phyloP scores from a whole-genome alignment of 176 grass and related monocot species.

The Aechmea fasciata region DNA sequence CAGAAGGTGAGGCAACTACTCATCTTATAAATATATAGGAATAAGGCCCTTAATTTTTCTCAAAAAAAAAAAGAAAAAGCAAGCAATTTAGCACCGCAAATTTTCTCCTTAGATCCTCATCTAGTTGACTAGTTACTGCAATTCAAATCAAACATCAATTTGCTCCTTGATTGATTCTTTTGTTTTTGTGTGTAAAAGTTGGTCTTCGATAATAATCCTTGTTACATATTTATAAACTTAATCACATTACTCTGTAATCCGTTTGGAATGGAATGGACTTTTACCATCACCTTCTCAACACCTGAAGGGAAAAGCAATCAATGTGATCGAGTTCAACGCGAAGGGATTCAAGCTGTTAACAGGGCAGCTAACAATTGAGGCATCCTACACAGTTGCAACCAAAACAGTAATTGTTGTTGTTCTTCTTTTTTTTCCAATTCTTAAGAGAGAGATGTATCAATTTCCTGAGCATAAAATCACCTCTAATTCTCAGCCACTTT shows the following conservation, averaged over 20 bases:
- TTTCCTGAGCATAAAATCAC: constrained; percentile 9
- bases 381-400: constrained; percentile 51
- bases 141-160: background rate
- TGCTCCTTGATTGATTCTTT: background rate
- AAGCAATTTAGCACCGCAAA: background rate
- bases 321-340: constrained; percentile 69
- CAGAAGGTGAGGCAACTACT: constrained; percentile 42
- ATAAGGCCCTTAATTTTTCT: background rate
- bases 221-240: constrained; percentile 19
- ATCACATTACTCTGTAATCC: constrained; percentile 34
- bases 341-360: constrained; percentile 58
- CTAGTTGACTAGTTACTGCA: too few species aligned
- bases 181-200: background rate
- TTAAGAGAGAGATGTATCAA: background rate
- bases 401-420: constrained; percentile 42
- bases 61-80: background rate
- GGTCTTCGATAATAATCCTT: background rate
- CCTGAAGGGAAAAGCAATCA: constrained; percentile 82
- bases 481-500: constrained; percentile 4
- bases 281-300: constrained; percentile 73
- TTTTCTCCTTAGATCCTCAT: background rate
- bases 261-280: constrained; percentile 75
- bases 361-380: constrained; percentile 75
- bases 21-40: background rate
- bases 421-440: background rate